Percentiles rank a stretch among this genome's conserved stretches.
These are phyloP conservation scores for Closterium sp. DNA, from an alignment of 139 green algal genomes.

Conservation along the genomic window DNA sequence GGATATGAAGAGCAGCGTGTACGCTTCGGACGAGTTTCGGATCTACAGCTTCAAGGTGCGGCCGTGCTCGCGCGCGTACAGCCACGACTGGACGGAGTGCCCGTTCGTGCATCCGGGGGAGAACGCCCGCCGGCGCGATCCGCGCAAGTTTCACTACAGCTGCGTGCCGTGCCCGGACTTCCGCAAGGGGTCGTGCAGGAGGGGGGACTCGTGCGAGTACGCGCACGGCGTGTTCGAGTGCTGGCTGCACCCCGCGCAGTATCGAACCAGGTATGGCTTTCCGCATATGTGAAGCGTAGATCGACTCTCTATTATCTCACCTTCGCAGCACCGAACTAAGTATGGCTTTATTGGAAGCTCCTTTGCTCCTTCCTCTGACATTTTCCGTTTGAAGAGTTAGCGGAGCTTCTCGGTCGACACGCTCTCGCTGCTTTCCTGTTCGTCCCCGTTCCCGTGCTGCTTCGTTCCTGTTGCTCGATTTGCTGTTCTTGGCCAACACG, in stretches of 20 bases:
- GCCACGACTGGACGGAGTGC: constrained; percentile 94
- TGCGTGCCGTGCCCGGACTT: constrained; percentile 92
- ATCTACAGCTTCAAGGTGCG: constrained; percentile 65
- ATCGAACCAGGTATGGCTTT: constrained; percentile 66
- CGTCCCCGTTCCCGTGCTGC: neutral
- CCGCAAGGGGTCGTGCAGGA: constrained; percentile 79
- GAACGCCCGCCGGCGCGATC: constrained; percentile 86
- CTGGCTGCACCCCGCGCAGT: constrained; percentile 92
- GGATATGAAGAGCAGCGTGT: constrained; percentile 38
- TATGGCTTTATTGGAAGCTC: neutral
- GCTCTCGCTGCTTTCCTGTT: neutral
- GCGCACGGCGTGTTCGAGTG: constrained; percentile 97
- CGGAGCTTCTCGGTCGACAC: neutral
- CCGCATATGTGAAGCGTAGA: constrained; percentile 49
- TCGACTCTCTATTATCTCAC: constrained; percentile 54
- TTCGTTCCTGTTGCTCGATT: neutral
- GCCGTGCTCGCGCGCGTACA: constrained; percentile 66
- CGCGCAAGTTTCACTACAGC: constrained; percentile 76
- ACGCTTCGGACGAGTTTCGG: constrained; percentile 52
- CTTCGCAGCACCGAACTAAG: neutral
- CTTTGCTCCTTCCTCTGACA: neutral
- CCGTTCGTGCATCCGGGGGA: constrained; percentile 93
- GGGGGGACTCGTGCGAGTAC: constrained; percentile 84
- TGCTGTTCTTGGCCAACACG: too few relatives aligned
- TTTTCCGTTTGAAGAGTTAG: too few relatives aligned